Evolutionary conservation across 2,329 filamentous ascomycete genomes (phyloP).

Genomic region (Rachicladosporium sp.): DNA sequence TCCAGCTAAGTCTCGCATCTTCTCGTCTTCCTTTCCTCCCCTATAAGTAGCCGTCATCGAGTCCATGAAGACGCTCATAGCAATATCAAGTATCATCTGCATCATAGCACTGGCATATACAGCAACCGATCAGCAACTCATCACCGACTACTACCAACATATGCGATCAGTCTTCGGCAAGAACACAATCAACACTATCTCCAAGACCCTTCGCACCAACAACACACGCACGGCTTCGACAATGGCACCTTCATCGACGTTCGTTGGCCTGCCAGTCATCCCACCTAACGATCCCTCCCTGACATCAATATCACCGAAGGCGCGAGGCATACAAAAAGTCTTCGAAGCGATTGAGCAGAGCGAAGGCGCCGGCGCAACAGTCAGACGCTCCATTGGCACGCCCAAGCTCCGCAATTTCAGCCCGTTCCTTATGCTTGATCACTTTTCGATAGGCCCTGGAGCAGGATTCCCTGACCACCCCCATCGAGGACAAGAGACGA

Average conservation of each 20-base stretch:
- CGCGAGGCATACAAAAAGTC: constrained; percentile 67
- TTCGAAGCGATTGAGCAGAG: constrained; percentile 77
- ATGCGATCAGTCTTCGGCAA: constrained; percentile 29
- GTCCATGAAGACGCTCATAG: constrained; percentile 27
- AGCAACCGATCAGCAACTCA: constrained; percentile 16
- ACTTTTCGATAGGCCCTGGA: constrained; percentile 68
- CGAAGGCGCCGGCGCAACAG: constrained; percentile 77
- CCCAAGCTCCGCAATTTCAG: constrained; percentile 72
- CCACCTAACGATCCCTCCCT: constrained; percentile 30
- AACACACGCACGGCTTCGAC: constrained; percentile 19
- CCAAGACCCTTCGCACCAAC: constrained; percentile 18
- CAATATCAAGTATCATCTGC: constrained; percentile 29
- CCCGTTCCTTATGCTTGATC: constrained; percentile 92
- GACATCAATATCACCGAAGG: constrained; percentile 50
- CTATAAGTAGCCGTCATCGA: constrained; percentile 23
- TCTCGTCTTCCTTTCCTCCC: background rate
- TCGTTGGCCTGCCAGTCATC: constrained; percentile 38
- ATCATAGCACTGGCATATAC: constrained; percentile 25
- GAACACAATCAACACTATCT: constrained; percentile 12
- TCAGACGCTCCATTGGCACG: constrained; percentile 79
- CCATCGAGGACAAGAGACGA: constrained; percentile 72
- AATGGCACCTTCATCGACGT: constrained; percentile 22
- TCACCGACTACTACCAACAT: constrained; percentile 14
- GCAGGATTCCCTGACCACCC: constrained; percentile 86
- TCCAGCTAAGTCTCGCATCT: constrained; percentile 1